phyloP scores from a whole-genome alignment of 2,329 filamentous ascomycete genomes.

The Ceratocystis diversiconidia region DNA sequence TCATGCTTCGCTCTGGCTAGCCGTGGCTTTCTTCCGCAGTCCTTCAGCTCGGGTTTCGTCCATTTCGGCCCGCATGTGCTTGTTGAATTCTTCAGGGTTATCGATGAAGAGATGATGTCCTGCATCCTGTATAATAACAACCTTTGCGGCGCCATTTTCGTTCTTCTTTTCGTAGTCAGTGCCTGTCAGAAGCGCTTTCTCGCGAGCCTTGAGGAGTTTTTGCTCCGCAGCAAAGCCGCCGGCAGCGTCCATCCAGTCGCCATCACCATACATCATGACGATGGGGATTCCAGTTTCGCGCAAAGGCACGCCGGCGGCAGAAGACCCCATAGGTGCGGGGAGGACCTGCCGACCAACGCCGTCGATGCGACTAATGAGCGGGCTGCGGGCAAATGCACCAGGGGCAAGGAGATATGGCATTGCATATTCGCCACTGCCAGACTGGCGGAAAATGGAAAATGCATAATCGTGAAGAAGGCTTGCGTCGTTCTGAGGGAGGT shows the following conservation, averaged over 20 bases:
- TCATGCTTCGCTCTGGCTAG: background rate
- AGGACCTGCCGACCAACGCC: constrained; percentile 63
- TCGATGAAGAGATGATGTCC: constrained; percentile 48
- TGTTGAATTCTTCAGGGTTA: constrained; percentile 44
- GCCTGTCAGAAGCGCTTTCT: constrained; percentile 44
- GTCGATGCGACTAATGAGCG: constrained; percentile 75
- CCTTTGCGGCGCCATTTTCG: constrained; percentile 72
- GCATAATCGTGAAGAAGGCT: constrained; percentile 83
- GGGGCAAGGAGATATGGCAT: constrained; percentile 86
- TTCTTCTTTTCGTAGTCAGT: constrained; percentile 51
- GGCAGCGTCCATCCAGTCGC: constrained; percentile 96
- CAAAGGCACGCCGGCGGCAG: constrained; percentile 20
- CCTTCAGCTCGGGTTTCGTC: constrained; percentile 32
- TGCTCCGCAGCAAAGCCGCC: constrained; percentile 70
- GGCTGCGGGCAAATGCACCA: constrained; percentile 78
- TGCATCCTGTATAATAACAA: constrained; percentile 55
- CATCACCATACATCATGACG: constrained; percentile 90
- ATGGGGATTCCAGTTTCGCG: constrained; percentile 60
- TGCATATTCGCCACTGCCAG: constrained; percentile 86
- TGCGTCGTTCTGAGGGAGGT: constrained; percentile 66
- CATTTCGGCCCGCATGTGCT: constrained; percentile 38
- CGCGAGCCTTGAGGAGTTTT: constrained; percentile 57
- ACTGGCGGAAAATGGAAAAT: constrained; percentile 85
- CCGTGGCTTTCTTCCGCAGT: constrained; percentile 16
- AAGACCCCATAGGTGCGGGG: constrained; percentile 21